Evolutionary conservation across 257 asterid genomes (phyloP).

Genomic region (Voacanga thouarsii): DNA sequence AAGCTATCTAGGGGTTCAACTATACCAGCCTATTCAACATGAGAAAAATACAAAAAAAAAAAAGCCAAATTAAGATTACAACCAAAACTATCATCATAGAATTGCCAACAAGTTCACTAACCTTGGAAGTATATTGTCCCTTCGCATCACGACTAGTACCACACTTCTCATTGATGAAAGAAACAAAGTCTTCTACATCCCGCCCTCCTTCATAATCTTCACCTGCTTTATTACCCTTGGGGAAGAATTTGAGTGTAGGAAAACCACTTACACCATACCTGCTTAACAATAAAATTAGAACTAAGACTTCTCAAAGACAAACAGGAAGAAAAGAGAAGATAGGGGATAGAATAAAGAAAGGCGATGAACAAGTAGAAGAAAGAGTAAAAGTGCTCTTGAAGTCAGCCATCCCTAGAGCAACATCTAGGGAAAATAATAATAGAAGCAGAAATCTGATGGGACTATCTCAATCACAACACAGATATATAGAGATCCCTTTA

Average conservation of each 20-base stretch:
- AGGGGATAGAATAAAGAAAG: neutral
- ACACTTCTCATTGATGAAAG: conserved; percentile 78
- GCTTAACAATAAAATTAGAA: conserved; percentile 10
- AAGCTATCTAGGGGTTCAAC: conserved; percentile 56
- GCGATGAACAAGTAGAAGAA: neutral
- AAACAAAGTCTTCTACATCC: conserved; percentile 63
- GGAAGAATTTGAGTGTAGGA: conserved; percentile 82
- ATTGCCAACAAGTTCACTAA: conserved; percentile 26
- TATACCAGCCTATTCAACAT: conserved; percentile 68
- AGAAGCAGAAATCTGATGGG: neutral
- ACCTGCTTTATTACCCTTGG: conserved; percentile 91
- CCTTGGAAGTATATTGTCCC: conserved; percentile 78
- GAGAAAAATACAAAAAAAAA: conserved; percentile 19
- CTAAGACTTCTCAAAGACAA: neutral
- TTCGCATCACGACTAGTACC: conserved; percentile 86
- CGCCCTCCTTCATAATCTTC: conserved; percentile 83
- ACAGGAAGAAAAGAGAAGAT: neutral
- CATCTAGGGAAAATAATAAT: neutral
- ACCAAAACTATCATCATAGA: neutral
- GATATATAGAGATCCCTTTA: neutral
- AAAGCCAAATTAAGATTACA: conserved; percentile 1
- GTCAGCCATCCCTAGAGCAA: neutral
- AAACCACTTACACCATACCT: conserved; percentile 61
- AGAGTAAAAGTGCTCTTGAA: neutral
- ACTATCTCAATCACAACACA: neutral